A percentile compares a stretch with the other conserved stretches of the same genome.
Evolutionary conservation across 257 asterid genomes (phyloP).

Genomic region (Penstemon eatonii): DNA sequence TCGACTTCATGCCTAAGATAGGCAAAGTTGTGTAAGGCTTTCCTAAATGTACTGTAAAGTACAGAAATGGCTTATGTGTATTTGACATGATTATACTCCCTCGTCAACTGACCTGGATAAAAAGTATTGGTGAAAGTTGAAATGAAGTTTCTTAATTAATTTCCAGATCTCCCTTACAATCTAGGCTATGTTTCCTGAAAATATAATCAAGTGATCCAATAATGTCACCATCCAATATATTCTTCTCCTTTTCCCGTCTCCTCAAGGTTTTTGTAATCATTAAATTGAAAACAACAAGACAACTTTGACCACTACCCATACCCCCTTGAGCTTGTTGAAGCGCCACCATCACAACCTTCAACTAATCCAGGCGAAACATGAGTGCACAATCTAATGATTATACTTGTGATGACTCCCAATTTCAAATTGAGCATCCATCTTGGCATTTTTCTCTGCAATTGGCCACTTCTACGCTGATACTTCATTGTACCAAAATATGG

Average conservation of each 20-base stretch:
- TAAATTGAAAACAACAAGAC: too few species aligned
- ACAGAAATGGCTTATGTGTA: conserved; percentile 14
- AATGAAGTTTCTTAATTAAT: background rate
- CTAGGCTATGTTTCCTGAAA: conserved; percentile 6
- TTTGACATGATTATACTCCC: background rate
- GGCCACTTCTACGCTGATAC: background rate
- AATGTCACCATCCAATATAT: background rate
- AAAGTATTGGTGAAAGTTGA: background rate
- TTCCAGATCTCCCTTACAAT: background rate
- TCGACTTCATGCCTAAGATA: conserved; percentile 1
- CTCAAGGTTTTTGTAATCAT: too few species aligned
- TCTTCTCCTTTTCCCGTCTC: background rate
- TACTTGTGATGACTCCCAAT: background rate
- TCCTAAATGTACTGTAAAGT: background rate
- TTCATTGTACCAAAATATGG: too few species aligned
- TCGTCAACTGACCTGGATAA: background rate
- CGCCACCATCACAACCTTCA: too few species aligned
- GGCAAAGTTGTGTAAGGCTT: conserved; percentile 4
- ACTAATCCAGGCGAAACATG: too few species aligned
- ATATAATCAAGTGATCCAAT: background rate
- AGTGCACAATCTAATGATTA: background rate
- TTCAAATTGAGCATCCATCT: background rate
- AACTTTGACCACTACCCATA: background rate
- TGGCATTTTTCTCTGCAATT: background rate
- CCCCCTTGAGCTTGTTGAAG: background rate